These are phyloP conservation scores for Diaporthe australafricana DNA, from an alignment of 2,329 filamentous ascomycete genomes.

Conservation along the genomic window DNA sequence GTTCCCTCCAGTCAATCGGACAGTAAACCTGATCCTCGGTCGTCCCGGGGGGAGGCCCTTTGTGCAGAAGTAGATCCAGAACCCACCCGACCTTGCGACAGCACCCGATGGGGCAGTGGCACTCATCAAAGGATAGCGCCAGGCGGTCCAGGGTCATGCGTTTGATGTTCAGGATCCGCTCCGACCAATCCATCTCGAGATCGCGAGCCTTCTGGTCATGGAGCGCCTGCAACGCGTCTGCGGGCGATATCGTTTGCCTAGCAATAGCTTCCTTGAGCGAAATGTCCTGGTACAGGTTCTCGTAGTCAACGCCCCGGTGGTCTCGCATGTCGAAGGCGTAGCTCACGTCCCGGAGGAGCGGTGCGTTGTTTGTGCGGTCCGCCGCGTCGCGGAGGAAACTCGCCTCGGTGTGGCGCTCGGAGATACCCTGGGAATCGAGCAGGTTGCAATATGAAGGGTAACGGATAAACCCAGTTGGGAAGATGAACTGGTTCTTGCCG, in stretches of 20 bases:
- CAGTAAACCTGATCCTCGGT: neutral
- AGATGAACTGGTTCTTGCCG: constrained; percentile 23
- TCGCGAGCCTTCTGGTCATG: neutral
- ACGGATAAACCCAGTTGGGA: neutral
- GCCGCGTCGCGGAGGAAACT: neutral
- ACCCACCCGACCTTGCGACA: constrained; percentile 33
- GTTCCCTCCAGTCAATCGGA: neutral
- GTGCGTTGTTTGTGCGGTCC: neutral
- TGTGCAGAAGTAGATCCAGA: neutral
- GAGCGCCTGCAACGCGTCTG: neutral
- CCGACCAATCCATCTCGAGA: constrained; percentile 20
- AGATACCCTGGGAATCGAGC: neutral
- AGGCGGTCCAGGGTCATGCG: constrained; percentile 30
- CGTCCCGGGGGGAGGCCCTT: constrained; percentile 1
- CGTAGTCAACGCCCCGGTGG: neutral
- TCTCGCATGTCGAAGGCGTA: constrained; percentile 35
- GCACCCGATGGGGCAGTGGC: constrained; percentile 29
- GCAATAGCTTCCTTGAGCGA: neutral
- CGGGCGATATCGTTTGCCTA: neutral
- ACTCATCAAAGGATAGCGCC: constrained; percentile 24
- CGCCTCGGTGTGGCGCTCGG: neutral
- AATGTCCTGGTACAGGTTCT: neutral
- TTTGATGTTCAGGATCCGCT: constrained; percentile 29
- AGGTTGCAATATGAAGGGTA: neutral
- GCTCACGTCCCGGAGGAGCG: constrained; percentile 29